phyloP scores from a whole-genome alignment of 305 asterid species.

The Solanum aculeatissimum region DNA sequence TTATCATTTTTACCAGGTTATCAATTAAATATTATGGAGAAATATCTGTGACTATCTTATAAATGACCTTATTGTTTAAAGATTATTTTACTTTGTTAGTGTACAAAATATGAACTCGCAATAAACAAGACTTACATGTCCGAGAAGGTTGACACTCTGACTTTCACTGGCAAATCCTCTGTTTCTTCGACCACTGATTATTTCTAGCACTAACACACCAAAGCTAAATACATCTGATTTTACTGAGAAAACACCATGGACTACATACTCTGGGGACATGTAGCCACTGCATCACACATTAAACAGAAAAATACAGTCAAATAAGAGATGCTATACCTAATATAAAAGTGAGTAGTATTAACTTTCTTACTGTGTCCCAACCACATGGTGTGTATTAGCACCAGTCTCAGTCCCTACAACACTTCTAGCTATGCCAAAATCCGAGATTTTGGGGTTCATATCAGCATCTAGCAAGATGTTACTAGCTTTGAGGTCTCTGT shows the following conservation, averaged over 20 bases:
- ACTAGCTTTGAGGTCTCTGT: slow-evolving; percentile 1
- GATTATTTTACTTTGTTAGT: not conserved
- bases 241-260: not conserved
- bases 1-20: not conserved
- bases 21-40: not conserved
- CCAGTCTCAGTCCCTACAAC: not conserved
- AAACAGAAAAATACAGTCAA: not conserved
- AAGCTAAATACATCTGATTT: slow-evolving; percentile 4
- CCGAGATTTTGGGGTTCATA: slow-evolving; percentile 2
- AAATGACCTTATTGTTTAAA: not conserved
- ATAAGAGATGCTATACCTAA: not conserved
- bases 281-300: not conserved
- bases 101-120: not conserved
- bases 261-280: slow-evolving; percentile 1
- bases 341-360: not conserved
- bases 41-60: not conserved
- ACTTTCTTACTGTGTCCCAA: not conserved
- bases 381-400: slow-evolving; percentile 1
- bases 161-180: not conserved
- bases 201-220: not conserved
- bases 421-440: slow-evolving; percentile 5
- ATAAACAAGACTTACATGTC: not conserved
- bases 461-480: not conserved
- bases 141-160: not conserved
- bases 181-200: not conserved